phyloP scores from a whole-genome alignment of 2,329 filamentous ascomycete species.

The Penicillium corylophilum region DNA sequence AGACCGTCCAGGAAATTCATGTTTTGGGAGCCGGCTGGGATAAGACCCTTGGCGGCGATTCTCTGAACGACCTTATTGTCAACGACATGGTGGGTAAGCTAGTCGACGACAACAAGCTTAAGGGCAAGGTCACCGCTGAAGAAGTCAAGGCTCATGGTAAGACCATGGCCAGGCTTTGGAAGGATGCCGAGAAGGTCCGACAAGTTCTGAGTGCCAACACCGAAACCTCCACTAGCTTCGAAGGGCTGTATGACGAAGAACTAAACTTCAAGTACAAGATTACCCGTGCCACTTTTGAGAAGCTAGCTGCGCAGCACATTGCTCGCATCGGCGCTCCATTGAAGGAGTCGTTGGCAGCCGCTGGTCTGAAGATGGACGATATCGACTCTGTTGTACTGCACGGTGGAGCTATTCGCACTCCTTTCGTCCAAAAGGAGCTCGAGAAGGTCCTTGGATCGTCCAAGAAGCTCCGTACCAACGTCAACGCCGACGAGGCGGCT shows the following conservation, averaged over 20 bases:
- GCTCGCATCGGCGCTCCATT: conserved; percentile 69
- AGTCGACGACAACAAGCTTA: conserved; percentile 61
- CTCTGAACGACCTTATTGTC: conserved; percentile 82
- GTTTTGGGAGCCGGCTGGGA: conserved; percentile 88
- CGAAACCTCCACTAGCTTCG: conserved; percentile 76
- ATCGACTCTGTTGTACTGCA: conserved; percentile 91
- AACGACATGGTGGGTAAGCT: conserved; percentile 86
- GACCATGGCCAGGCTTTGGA: conserved; percentile 84
- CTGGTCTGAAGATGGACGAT: conserved; percentile 70
- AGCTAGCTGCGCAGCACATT: conserved; percentile 66
- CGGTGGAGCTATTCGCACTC: conserved; percentile 84
- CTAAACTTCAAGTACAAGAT: conserved; percentile 93
- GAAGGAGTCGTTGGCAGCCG: conserved; percentile 69
- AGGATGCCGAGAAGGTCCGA: conserved; percentile 82
- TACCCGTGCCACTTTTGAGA: conserved; percentile 75
- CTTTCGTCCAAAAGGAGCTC: conserved; percentile 88
- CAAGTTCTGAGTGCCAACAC: conserved; percentile 92
- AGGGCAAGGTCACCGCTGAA: conserved; percentile 38
- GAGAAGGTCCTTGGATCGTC: conserved; percentile 70
- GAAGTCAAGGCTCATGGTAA: conserved; percentile 70
- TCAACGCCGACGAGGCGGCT: conserved; percentile 95
- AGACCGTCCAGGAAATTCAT: conserved; percentile 93
- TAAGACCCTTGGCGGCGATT: conserved; percentile 81
- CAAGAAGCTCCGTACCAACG: conserved; percentile 84
- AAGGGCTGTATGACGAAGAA: conserved; percentile 81